Conservation (phyloP, 257 asterid genomes). For the Linaria vulgaris region DNA sequence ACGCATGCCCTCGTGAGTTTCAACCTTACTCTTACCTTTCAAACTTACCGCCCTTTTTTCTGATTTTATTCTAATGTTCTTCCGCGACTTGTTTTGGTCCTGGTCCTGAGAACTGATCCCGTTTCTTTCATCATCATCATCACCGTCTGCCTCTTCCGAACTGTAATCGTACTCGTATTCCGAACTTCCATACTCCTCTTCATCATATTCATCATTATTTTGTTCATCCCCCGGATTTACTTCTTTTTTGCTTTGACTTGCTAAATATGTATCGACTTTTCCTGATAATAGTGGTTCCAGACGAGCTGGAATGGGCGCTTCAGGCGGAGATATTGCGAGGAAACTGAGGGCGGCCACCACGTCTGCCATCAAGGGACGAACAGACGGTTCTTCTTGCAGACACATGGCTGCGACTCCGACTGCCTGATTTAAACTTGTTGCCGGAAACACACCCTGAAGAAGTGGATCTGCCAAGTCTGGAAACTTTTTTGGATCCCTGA, state of each 20-base stretch:
- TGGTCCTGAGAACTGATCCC: too few relatives aligned
- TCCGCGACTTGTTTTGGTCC: too few relatives aligned
- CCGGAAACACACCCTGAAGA: slow-evolving; percentile 46
- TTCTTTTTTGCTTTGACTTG: neutral
- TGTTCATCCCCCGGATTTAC: neutral
- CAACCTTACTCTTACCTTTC: slow-evolving; percentile 6
- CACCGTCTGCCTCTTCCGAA: neutral
- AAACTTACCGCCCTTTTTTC: neutral
- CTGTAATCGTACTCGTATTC: neutral
- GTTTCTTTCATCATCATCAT: neutral
- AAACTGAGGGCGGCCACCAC: slow-evolving; percentile 62
- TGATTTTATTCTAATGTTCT: too few relatives aligned
- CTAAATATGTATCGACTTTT: neutral
- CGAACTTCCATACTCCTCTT: neutral
- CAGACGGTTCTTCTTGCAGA: slow-evolving; percentile 79
- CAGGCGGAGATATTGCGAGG: slow-evolving; percentile 51
- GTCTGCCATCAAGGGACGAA: slow-evolving; percentile 74
- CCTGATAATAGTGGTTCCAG: slow-evolving; percentile 40
- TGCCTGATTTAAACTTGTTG: slow-evolving; percentile 68
- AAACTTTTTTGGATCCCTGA: slow-evolving; percentile 65
- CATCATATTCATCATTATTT: too few relatives aligned
- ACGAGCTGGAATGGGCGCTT: slow-evolving; percentile 36
- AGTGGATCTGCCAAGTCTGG: slow-evolving; percentile 81
- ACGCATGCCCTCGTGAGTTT: neutral
- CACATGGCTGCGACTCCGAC: slow-evolving; percentile 92